Percentiles rank a stretch among this genome's conserved stretches.
phyloP scores from a whole-genome alignment of 169 alveolate species.

The Plasmodium gaboni region DNA sequence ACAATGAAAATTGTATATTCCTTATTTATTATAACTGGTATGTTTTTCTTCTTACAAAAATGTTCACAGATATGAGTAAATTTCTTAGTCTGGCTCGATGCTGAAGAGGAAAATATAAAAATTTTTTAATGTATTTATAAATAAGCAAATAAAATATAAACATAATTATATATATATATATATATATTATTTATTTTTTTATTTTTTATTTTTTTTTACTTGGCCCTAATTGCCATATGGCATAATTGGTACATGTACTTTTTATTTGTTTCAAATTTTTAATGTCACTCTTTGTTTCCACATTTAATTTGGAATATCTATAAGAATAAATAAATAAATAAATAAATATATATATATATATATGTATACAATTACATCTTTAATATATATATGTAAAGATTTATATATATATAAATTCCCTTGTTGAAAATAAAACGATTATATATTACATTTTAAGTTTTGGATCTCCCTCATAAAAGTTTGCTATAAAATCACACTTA shows the following conservation, averaged over 20 bases:
- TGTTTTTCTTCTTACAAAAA: slow-evolving; percentile 47
- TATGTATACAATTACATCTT: background rate
- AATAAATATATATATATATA: background rate
- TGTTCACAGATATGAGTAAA: slow-evolving; percentile 57
- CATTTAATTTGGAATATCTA: slow-evolving; percentile 54
- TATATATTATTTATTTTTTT: background rate
- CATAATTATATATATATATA: background rate
- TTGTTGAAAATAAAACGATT: background rate
- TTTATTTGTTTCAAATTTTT: slow-evolving; percentile 35
- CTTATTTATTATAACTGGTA: slow-evolving; percentile 44
- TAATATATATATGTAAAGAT: background rate
- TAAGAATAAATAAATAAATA: background rate
- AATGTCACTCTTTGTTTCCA: slow-evolving; percentile 60
- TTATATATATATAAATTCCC: background rate
- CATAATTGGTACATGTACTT: slow-evolving; percentile 16
- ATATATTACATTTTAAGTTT: slow-evolving; percentile 19
- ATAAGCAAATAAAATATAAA: background rate
- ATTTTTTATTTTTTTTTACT: background rate
- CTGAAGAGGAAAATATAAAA: slow-evolving; percentile 1
- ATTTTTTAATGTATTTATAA: background rate
- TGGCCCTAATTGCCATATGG: slow-evolving; percentile 64
- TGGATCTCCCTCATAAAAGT: slow-evolving; percentile 33
- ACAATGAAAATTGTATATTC: slow-evolving; percentile 25
- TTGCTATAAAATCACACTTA: slow-evolving; percentile 45
- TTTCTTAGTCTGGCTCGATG: slow-evolving; percentile 26